These are phyloP conservation scores for Carpinus viminea DNA, from an alignment of 306 rosid genomes.

Conservation along the genomic window DNA sequence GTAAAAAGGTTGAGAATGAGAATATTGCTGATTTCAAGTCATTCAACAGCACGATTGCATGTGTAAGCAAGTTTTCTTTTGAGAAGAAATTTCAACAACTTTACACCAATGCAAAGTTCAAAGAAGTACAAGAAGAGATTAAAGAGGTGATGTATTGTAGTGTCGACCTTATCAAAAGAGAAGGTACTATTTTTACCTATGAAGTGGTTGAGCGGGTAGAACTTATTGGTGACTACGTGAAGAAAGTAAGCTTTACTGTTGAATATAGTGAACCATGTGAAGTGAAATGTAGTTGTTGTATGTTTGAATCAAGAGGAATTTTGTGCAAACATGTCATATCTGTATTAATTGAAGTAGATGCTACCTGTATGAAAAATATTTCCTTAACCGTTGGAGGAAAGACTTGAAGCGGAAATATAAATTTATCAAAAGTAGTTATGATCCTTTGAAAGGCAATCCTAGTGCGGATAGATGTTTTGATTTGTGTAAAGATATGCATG, in stretches of 20 bases:
- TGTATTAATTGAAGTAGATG: neutral
- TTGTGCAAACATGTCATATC: slow-evolving; percentile 15
- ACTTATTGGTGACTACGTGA: neutral
- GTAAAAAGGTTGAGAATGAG: too few species aligned
- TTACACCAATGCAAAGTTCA: too few species aligned
- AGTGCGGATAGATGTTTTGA: slow-evolving; percentile 5
- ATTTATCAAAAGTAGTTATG: slow-evolving; percentile 5
- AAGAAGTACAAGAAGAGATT: too few species aligned
- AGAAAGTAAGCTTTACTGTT: neutral
- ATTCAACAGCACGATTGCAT: too few species aligned
- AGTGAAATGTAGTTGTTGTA: slow-evolving; percentile 11
- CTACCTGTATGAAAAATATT: slow-evolving; percentile 13
- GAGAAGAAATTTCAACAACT: too few species aligned
- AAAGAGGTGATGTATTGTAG: neutral
- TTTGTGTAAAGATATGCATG: neutral
- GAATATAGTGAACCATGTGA: neutral
- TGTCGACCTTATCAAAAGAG: neutral
- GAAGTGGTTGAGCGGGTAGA: neutral
- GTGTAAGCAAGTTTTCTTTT: too few species aligned
- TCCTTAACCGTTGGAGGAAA: slow-evolving; percentile 21
- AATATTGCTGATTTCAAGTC: too few species aligned
- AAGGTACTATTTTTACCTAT: neutral
- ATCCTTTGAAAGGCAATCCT: slow-evolving; percentile 15
- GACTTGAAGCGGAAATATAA: slow-evolving; percentile 10
- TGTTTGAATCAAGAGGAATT: slow-evolving; percentile 25